A percentile compares a stretch with the other conserved stretches of the same genome.
These are phyloP conservation scores for Trichophyton rubrum DNA, from an alignment of 2,329 filamentous ascomycete genomes.

Conservation along the genomic window DNA sequence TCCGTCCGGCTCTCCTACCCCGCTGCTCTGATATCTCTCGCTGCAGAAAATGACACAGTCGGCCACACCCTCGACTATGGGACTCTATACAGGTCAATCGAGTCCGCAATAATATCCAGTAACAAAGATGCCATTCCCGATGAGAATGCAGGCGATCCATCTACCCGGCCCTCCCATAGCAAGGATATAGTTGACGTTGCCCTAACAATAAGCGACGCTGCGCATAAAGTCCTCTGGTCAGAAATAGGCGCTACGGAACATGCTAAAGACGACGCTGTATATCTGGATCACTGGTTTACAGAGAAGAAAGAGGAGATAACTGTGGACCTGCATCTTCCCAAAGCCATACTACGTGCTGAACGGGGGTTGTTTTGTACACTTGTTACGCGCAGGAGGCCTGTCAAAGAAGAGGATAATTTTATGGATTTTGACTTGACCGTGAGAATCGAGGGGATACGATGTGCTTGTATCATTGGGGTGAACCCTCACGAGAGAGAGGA, in stretches of 20 bases:
- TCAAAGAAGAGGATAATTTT: conserved; percentile 20
- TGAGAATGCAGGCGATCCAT: not conserved
- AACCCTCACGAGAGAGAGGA: conserved; percentile 41
- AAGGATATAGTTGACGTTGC: not conserved
- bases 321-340: conserved; percentile 31
- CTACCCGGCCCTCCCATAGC: not conserved
- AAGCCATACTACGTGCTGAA: conserved; percentile 33
- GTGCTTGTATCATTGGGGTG: conserved; percentile 39
- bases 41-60: conserved; percentile 34
- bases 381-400: conserved; percentile 19
- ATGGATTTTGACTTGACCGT: conserved; percentile 22
- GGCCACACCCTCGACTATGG: conserved; percentile 37
- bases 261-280: not conserved
- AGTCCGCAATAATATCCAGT: conserved; percentile 9
- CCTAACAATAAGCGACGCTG: not conserved
- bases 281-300: not conserved
- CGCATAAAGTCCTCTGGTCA: conserved; percentile 4
- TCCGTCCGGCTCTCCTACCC: conserved; percentile 34
- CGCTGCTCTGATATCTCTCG: conserved; percentile 24
- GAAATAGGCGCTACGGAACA: not conserved
- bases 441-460: conserved; percentile 32
- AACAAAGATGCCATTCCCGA: not conserved
- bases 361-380: conserved; percentile 29
- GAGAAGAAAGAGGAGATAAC: conserved; percentile 22
- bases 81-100: conserved; percentile 33